A percentile compares a stretch with the other conserved stretches of the same genome.
phyloP scores from a whole-genome alignment of 192 early-diverging fungal genomes.

The Dispira simplex region DNA sequence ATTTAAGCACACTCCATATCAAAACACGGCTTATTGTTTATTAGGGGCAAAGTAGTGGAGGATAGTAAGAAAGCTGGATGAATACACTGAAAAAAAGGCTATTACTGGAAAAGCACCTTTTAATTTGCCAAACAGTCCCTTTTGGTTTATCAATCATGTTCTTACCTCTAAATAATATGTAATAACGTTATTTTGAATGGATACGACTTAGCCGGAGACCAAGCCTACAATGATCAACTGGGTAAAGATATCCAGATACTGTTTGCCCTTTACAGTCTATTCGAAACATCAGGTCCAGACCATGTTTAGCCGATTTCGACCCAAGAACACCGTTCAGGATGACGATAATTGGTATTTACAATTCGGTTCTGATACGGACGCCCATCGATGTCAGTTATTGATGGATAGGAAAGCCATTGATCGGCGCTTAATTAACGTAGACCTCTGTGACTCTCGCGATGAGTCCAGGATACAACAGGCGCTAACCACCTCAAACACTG shows the following conservation, averaged over 20 bases:
- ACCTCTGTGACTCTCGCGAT: constrained; percentile 20
- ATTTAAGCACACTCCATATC: too few species aligned
- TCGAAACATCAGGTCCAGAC: constrained; percentile 17
- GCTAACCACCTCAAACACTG: constrained; percentile 1
- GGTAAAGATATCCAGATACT: constrained; percentile 23
- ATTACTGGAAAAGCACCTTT: not conserved
- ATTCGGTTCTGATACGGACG: constrained; percentile 24
- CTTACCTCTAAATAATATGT: not conserved
- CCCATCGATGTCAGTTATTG: constrained; percentile 25
- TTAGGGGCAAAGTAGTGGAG: not conserved
- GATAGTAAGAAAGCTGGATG: too few species aligned
- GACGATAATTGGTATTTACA: constrained; percentile 27
- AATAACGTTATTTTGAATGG: not conserved
- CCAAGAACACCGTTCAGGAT: constrained; percentile 17
- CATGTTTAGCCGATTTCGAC: constrained; percentile 24
- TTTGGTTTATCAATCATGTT: not conserved
- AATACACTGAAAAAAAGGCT: too few species aligned
- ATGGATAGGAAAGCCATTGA: constrained; percentile 22
- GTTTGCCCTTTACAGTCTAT: constrained; percentile 25
- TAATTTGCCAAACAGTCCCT: not conserved
- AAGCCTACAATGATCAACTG: constrained; percentile 10
- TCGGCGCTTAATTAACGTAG: constrained; percentile 23
- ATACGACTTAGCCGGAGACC: not conserved
- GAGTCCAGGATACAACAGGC: constrained; percentile 11
- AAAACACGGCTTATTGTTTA: not conserved